Percentiles rank a stretch among this genome's conserved stretches.
These are phyloP conservation scores for Pichia sp. DNA, from an alignment of 1,139 yeast species.

Conservation along the genomic window DNA sequence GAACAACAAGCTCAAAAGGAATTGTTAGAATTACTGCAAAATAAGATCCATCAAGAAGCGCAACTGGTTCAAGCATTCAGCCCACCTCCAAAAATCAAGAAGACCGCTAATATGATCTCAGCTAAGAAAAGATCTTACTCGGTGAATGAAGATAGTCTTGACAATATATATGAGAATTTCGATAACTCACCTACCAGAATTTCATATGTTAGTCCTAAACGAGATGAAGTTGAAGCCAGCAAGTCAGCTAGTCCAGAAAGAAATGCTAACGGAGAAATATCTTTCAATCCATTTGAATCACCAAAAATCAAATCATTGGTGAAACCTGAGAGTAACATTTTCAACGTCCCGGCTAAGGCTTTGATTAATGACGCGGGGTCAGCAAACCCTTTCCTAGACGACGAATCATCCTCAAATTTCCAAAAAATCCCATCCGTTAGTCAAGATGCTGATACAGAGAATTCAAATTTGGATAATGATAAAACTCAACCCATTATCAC, in stretches of 20 bases:
- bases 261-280: not conserved
- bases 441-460: not conserved
- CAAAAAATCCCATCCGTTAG: conserved; percentile 6
- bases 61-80: not conserved
- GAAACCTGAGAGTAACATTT: not conserved
- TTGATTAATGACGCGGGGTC: not conserved
- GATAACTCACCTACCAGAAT: conserved; percentile 12
- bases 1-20: conserved; percentile 10
- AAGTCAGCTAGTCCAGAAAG: not conserved
- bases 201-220: conserved; percentile 1
- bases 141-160: conserved; percentile 10
- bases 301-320: conserved; percentile 1
- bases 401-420: conserved; percentile 7
- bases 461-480: not conserved
- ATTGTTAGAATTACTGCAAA: conserved; percentile 14
- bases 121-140: not conserved
- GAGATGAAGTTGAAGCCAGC: not conserved
- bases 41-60: conserved; percentile 17
- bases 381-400: conserved; percentile 7
- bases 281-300: conserved; percentile 10
- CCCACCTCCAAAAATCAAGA: conserved; percentile 3
- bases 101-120: not conserved
- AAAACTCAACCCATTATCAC: too few species aligned
- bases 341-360: not conserved
- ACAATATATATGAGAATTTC: conserved; percentile 16